Evolutionary conservation across 1,284 basidiomycete genomes (phyloP), one percentile per base, ranked within the genome.

Genomic region (Fomes fomentarius): DNA sequence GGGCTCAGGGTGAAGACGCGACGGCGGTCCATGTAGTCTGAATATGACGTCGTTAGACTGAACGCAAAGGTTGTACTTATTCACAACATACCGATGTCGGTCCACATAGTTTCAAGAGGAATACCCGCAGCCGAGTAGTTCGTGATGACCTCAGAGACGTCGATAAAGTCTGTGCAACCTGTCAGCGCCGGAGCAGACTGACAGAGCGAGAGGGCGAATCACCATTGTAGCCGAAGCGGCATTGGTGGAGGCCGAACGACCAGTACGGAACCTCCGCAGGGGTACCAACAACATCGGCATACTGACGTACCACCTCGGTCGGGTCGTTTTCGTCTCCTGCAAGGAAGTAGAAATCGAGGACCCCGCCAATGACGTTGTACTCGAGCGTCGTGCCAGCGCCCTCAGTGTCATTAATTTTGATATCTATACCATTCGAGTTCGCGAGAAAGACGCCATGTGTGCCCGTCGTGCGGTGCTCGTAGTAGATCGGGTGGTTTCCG

Each of bases 31-130:
- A 90, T 90, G 68, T 89, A 91, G 67, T 91, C 89, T 86, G 42
- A 4, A 30, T 12, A 7, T 30, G 7, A 30, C 12, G 28, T 30
- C 28, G 28, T 30, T 30, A 30, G 12, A 12, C 28, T 30, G 28
- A 12, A 30, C 6, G 12, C 28, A 30, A 6, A 12, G 28, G 28
- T 12, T 6, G n/a, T n/a, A n/a, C n/a, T n/a, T n/a, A n/a, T n/a
- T n/a, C n/a, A n/a, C n/a, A 0, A 50, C 69, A 30, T 63, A 79
- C 83, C 84, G 38, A 90, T 90, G 66, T 89, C 87, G 9, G 85
- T 87, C 87, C 87, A 89, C 83, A 88, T 87, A 0, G 84, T 85
- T 67, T 89, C 87, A 3, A 89, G 76, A 3, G 87, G 87, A 48
- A 89, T 89, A 2, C 70, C 66, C 0, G 84, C 82, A 2, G 71